Evolutionary conservation across 495 filamentous ascomycete genomes (phyloP), one percentile per base, ranked within the genome.

Genomic region (Hapsidospora chrysogenum): DNA sequence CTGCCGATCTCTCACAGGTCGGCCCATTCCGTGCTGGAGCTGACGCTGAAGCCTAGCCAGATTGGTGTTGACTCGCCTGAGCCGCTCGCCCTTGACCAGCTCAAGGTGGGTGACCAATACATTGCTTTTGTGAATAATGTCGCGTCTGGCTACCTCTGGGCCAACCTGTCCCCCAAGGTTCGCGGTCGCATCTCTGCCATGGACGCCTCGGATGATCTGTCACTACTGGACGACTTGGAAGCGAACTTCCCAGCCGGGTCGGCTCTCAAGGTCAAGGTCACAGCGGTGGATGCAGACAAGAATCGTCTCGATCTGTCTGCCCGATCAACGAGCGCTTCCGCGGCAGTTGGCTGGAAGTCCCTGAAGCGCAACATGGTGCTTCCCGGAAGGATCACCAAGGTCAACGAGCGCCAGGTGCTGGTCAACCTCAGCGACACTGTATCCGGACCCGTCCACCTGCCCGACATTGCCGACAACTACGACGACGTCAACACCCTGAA

Each of bases 111-210:
- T 22, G 75, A 76, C 9, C 69, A 57, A 0, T 76, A 74, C 57
- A 57, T 86, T 32, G 85, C 73, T 2, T 95, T 86, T 49, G 68
- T 97, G 50, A 97, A 96, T 58, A 94, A 93, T 42, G 55, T 86
- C 35, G 63, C 70, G 10, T 66, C 78, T 22, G 70, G 78, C 35
- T 80, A 70, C 42, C 60, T 89, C 15, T 96, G 86, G 87, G 74
- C 87, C 31, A 94, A 80, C 48, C 53, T 96, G 17, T 80, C 86
- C 3, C 85, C 89, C n/a, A 85, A 78, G 42, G 76, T 97, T 18
- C 76, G 85, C 11, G 89, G 89, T 39, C 66, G 85, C 33, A 70
- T 97, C 31, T 71, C 68, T 26, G 64, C 74, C 32, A 70, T 89
- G 48, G 84, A 95, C 56, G 69, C 92, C 14, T 80, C 82, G 0